Base-by-base conservation (phyloP, 495 filamentous ascomycete genomes). In the Daldinia caldariorum region DNA sequence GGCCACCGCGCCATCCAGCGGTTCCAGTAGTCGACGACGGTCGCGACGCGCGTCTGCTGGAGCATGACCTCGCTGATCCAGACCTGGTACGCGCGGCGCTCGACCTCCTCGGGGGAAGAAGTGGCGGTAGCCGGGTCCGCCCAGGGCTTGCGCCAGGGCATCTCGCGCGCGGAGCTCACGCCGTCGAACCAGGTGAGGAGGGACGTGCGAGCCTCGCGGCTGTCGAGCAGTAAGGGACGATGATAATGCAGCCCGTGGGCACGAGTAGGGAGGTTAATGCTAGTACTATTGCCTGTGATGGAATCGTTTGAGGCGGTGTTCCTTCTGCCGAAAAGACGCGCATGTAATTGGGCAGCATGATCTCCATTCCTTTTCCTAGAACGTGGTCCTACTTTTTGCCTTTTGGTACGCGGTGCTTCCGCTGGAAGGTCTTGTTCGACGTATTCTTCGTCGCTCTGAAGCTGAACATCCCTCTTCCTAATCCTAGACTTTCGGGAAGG, bases 21-120 rank as follows among this genome's bases (percentile, higher is more conserved):
- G n/a, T 69, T 78, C 78, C 80, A 84, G 66, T 83, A 83, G 29
- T 75, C 74, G 3, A 82, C 73, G 6, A 82, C 83, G 12, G 70
- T 68, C 6, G 78, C 73, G n/a, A 83, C 83, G 58, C 83, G 83
- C 6, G 83, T 84, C 72, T 84, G 83, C 74, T 84, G 83, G 22
- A 84, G 72, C 83, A 84, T 84, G 58, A 81, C 76, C 60, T 84
- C 83, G 72, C 81, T 83, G 67, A 84, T 82, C 77, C 80, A 83
- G 60, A 84, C 83, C 61, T 84, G 78, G 69, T 84, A 84, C 31
- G 83, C 83, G 64, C 83, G 79, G 4, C 66, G 76, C 51, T 77
- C 72, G 43, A 82, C 32, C 6, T 55, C 55, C 1, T 10, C 35
- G 61, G 49, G 45, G 61, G 53, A 16, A 26, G 26, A 26, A 3